Base-by-base conservation (phyloP, 495 filamentous ascomycete genomes). In the Hypoxylon cercidicola region DNA sequence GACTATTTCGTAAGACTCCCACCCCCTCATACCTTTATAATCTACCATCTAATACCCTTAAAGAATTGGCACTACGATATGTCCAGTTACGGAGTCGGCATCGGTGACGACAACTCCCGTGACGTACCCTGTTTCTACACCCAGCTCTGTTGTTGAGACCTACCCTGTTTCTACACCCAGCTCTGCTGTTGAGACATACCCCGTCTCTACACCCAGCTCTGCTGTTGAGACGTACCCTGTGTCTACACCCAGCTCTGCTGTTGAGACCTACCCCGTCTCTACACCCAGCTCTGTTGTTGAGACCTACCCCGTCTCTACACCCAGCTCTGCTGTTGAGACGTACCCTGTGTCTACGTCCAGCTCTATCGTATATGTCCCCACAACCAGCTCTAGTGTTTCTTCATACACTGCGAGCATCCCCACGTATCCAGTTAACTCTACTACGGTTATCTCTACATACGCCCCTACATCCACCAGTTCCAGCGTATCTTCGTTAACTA, bases 1-100 rank as follows among this genome's bases (percentile, higher is more conserved):
- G n/a, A n/a, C n/a, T n/a, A n/a, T n/a, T n/a, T n/a, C n/a, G n/a
- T n/a, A n/a, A n/a, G n/a, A n/a, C n/a, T n/a, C n/a, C n/a, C n/a
- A n/a, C n/a, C n/a, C n/a, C n/a, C n/a, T n/a, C n/a, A n/a, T n/a
- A n/a, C n/a, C n/a, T n/a, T n/a, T n/a, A n/a, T n/a, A n/a, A n/a
- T n/a, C n/a, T n/a, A n/a, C n/a, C n/a, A n/a, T n/a, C n/a, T n/a
- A n/a, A n/a, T n/a, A n/a, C n/a, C n/a, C n/a, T n/a, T n/a, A n/a
- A n/a, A n/a, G n/a, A n/a, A n/a, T n/a, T n/a, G n/a, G n/a, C 5
- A 74, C 69, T 15, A 75, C 73, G 18, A 58, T 72, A 9, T 75
- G 71, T 61, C 71, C 71, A 6, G 66, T 72, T 11, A 66, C 66
- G 10, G 41, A 47, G 23, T 25, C 40, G 3, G 3, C 5, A 32